Conservation (phyloP, 2,329 filamentous ascomycete genomes). For the Penicillium sp. region DNA sequence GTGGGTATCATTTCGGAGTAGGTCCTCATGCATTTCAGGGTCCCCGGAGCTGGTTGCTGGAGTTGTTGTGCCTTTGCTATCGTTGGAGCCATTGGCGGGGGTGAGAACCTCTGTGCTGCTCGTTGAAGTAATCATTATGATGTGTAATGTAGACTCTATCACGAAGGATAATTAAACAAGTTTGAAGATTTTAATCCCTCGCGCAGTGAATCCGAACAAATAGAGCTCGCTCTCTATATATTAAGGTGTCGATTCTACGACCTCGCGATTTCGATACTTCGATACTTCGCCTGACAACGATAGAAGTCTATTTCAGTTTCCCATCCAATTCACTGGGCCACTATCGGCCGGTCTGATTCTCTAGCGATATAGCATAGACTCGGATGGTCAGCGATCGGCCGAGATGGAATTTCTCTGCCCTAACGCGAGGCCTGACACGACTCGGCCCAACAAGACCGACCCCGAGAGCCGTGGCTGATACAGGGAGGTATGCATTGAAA, state of each 20-base stretch:
- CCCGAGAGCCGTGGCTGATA: background rate
- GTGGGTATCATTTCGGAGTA: background rate
- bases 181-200: background rate
- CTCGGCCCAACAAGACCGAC: background rate
- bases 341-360: background rate
- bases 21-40: background rate
- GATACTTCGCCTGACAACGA: background rate
- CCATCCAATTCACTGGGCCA: background rate
- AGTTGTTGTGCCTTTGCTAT: too few species aligned
- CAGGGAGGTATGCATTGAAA: background rate
- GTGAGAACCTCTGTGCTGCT: background rate
- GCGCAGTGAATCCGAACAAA: background rate
- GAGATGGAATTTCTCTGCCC: background rate
- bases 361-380: background rate
- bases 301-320: background rate
- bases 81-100: background rate
- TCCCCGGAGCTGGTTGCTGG: background rate
- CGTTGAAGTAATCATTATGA: background rate
- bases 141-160: background rate
- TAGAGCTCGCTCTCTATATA: background rate
- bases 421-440: background rate
- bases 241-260: background rate
- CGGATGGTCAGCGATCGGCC: background rate
- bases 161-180: background rate
- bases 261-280: background rate